These are phyloP conservation scores for Acorus calamus DNA, from an alignment of 106 monocot species.

Conservation along the genomic window DNA sequence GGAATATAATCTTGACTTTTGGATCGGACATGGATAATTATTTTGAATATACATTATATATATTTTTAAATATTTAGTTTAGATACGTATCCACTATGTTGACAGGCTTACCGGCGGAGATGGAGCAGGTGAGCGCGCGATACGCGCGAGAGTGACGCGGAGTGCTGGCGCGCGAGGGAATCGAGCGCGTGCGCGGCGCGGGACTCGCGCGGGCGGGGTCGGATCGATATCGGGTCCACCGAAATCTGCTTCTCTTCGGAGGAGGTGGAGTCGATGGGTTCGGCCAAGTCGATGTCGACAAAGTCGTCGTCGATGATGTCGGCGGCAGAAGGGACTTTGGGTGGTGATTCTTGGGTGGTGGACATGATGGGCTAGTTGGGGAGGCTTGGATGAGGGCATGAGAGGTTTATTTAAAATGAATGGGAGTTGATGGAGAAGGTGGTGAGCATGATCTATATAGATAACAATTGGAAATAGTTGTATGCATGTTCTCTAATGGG, in stretches of 20 bases:
- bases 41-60: too few relatives aligned
- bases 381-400: not conserved
- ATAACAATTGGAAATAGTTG: not conserved
- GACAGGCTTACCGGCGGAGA: not conserved
- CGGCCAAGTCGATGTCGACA: not conserved
- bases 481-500: constrained; percentile 4
- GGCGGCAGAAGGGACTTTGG: not conserved
- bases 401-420: constrained; percentile 2
- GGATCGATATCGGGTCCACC: constrained; percentile 21
- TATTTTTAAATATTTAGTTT: too few relatives aligned
- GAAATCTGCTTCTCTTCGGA: constrained; percentile 23
- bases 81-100: not conserved
- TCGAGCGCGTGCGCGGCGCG: constrained; percentile 3
- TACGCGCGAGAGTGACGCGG: not conserved
- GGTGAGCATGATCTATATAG: constrained; percentile 8
- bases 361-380: not conserved
- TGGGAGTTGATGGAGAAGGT: constrained; percentile 6
- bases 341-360: not conserved
- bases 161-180: constrained; percentile 15
- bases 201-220: not conserved
- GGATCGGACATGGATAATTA: too few relatives aligned
- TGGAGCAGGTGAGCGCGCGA: not conserved
- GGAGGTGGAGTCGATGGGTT: not conserved
- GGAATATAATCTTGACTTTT: too few relatives aligned
- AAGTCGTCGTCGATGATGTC: not conserved